These are phyloP conservation scores for Pseudocohnilembus persalinus DNA, from an alignment of 169 alveolate species.

Conservation along the genomic window DNA sequence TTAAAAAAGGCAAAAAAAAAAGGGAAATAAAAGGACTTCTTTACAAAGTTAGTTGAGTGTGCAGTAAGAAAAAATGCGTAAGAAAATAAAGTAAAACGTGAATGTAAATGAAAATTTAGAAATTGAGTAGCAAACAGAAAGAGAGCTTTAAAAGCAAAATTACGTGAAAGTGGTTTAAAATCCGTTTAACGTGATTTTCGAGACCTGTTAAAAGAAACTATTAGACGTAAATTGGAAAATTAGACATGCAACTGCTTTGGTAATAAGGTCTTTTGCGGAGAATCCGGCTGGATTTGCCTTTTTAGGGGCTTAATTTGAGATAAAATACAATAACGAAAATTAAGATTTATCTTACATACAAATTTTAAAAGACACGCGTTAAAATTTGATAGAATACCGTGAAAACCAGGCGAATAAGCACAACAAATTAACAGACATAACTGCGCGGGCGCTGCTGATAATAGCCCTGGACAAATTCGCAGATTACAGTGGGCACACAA, in stretches of 20 bases:
- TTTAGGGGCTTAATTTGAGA: neutral
- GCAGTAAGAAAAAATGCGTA: neutral
- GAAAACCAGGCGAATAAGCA: too few relatives aligned
- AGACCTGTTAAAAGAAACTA: neutral
- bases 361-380: too few relatives aligned
- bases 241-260: constrained; percentile 11
- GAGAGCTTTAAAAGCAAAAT: neutral
- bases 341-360: too few relatives aligned
- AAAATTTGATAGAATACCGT: too few relatives aligned
- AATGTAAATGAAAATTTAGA: neutral
- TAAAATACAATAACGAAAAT: neutral
- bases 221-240: constrained; percentile 14
- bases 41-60: neutral
- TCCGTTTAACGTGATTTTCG: constrained; percentile 8
- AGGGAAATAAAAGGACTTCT: neutral
- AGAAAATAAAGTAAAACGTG: neutral
- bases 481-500: neutral
- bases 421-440: neutral
- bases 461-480: neutral
- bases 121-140: neutral
- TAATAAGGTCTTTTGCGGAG: constrained; percentile 6
- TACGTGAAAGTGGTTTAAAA: neutral
- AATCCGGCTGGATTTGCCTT: neutral
- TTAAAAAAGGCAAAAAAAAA: neutral
- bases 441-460: neutral